Percentiles rank a stretch among this genome's conserved stretches.
Conservation (phyloP, 1,284 basidiomycete genomes). For the Pterulicium gracile region DNA sequence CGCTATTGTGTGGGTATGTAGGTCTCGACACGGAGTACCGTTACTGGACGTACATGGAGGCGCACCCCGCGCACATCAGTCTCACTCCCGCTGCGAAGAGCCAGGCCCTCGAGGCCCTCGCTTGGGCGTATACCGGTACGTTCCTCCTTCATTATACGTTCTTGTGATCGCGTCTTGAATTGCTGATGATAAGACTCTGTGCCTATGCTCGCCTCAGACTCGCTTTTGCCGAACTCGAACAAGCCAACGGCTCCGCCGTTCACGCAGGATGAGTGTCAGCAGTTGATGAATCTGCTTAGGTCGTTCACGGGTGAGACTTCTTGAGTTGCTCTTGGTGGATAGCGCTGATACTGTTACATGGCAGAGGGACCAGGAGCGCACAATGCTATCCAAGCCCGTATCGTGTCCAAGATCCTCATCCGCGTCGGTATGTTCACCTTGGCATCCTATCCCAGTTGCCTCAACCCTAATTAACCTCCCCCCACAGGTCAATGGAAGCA, state of each 20-base stretch:
- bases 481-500: conserved; percentile 60
- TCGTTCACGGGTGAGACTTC: conserved; percentile 29
- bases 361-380: conserved; percentile 25
- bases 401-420: conserved; percentile 56
- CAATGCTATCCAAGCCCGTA: conserved; percentile 49
- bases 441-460: not conserved
- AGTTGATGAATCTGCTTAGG: conserved; percentile 50
- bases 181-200: not conserved
- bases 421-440: conserved; percentile 42
- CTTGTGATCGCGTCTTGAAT: not conserved
- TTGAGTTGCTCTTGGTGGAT: conserved; percentile 3
- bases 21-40: conserved; percentile 62
- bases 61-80: conserved; percentile 56
- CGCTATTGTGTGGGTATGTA: conserved; percentile 12
- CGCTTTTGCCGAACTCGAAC: conserved; percentile 40
- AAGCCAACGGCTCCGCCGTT: conserved; percentile 50
- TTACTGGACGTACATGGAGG: conserved; percentile 68
- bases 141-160: conserved; percentile 4
- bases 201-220: too few species aligned
- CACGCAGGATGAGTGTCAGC: conserved; percentile 60
- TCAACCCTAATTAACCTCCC: conserved; percentile 1
- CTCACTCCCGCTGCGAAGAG: conserved; percentile 38
- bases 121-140: conserved; percentile 65
- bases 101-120: conserved; percentile 61
- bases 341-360: conserved; percentile 16